Conservation (phyloP, 2,329 filamentous ascomycete genomes). For the Tolypocladium cylindrosporum region DNA sequence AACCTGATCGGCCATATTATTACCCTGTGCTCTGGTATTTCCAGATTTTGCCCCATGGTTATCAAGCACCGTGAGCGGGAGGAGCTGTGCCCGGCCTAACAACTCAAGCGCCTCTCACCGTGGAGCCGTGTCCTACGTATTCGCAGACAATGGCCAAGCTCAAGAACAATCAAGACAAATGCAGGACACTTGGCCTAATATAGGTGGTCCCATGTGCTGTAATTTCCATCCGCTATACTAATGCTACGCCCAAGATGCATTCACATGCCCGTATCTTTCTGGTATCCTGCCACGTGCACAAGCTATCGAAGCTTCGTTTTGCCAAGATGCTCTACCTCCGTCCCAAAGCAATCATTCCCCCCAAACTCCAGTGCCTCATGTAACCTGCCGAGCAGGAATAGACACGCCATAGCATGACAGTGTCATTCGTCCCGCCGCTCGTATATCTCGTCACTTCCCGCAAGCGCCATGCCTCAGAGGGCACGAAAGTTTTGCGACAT, state of each 20-base stretch:
- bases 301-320: background rate
- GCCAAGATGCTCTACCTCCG: background rate
- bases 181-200: background rate
- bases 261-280: background rate
- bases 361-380: background rate
- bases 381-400: background rate
- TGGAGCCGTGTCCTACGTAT: no score
- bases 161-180: background rate
- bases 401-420: background rate
- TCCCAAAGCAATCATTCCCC: background rate
- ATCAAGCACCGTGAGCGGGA: no score
- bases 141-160: background rate
- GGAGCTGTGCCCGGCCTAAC: background rate
- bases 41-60: background rate
- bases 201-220: background rate
- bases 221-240: no score
- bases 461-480: constrained; percentile 21
- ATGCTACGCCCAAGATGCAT: background rate
- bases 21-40: background rate
- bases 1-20: background rate
- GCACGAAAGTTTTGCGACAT: constrained; percentile 63
- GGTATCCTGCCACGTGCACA: background rate
- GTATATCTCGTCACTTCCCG: background rate
- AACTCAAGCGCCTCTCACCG: background rate
- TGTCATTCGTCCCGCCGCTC: background rate